A percentile compares a stretch with the other conserved stretches of the same genome.
These are phyloP conservation scores for Brasilioporus rufonigricans DNA, from an alignment of 768 basidiomycete genomes.

Conservation along the genomic window DNA sequence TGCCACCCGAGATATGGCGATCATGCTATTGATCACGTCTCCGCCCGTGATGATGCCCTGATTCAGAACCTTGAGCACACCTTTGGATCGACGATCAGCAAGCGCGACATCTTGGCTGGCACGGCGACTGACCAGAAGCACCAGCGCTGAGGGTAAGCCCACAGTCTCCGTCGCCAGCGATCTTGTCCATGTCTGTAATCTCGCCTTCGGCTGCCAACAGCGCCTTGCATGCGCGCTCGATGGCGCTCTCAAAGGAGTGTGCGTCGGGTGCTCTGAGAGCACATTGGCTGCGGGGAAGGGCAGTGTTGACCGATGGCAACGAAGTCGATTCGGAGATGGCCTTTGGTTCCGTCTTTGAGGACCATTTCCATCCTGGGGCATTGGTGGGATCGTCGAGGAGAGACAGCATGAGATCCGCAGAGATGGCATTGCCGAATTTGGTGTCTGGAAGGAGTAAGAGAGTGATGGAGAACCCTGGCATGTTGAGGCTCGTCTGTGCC, in stretches of 20 bases:
- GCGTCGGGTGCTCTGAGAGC: slow-evolving; percentile 42
- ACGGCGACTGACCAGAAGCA: slow-evolving; percentile 52
- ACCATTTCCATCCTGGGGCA: slow-evolving; percentile 87
- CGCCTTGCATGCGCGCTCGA: slow-evolving; percentile 60
- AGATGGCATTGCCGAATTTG: slow-evolving; percentile 38
- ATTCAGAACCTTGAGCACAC: slow-evolving; percentile 56
- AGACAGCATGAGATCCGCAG: slow-evolving; percentile 48
- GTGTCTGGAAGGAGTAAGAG: slow-evolving; percentile 67
- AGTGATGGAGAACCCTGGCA: slow-evolving; percentile 90
- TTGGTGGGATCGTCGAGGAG: slow-evolving; percentile 67
- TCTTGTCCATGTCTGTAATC: slow-evolving; percentile 87
- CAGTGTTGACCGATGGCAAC: slow-evolving; percentile 11
- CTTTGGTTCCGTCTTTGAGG: slow-evolving; percentile 44
- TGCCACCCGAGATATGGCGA: slow-evolving; percentile 68
- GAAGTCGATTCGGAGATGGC: slow-evolving; percentile 12
- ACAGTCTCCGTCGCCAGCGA: slow-evolving; percentile 89
- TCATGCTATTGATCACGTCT: slow-evolving; percentile 63
- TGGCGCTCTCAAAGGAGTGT: slow-evolving; percentile 48
- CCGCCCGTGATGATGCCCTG: slow-evolving; percentile 56
- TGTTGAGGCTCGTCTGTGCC: slow-evolving; percentile 79
- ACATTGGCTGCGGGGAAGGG: slow-evolving; percentile 1
- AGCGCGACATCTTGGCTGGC: background rate
- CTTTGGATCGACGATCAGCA: slow-evolving; percentile 32
- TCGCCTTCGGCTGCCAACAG: slow-evolving; percentile 81
- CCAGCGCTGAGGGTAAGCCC: slow-evolving; percentile 73